These are phyloP conservation scores for Populus ilicifolia DNA, from an alignment of 345 rosid genomes.

Conservation along the genomic window DNA sequence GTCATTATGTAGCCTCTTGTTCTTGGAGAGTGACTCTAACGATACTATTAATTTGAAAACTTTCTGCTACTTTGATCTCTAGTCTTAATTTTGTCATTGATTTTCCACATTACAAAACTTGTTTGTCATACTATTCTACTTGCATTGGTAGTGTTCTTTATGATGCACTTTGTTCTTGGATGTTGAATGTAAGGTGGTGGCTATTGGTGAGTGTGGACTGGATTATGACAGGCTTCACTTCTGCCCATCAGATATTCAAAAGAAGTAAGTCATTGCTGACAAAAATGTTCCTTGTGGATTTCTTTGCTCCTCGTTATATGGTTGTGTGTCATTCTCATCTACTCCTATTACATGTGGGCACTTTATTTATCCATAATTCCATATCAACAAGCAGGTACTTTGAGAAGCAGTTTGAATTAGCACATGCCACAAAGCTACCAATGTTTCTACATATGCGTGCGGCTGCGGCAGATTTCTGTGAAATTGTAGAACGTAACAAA, in stretches of 20 bases:
- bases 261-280: constrained; percentile 52
- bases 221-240: constrained; percentile 98
- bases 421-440: constrained; percentile 81
- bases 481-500: constrained; percentile 65
- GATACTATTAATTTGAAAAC: background rate
- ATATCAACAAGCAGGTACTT: constrained; percentile 54
- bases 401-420: constrained; percentile 96
- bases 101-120: background rate
- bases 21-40: background rate
- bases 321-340: background rate
- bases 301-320: background rate
- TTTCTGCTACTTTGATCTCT: background rate
- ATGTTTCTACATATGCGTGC: constrained; percentile 99
- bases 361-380: no score
- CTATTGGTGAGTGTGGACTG: constrained; percentile 94
- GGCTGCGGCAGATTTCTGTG: constrained; percentile 88
- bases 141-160: background rate
- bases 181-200: constrained; percentile 63
- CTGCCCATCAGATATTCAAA: constrained; percentile 72
- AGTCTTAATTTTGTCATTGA: background rate
- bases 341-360: background rate
- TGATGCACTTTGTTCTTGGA: constrained; percentile 2
- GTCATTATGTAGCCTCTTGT: background rate
- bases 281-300: constrained; percentile 8
- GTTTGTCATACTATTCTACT: background rate